Evolutionary conservation across 257 asterid species (phyloP), one percentile per base, ranked within the genome.

Genomic region (Pogostemon cablin): DNA sequence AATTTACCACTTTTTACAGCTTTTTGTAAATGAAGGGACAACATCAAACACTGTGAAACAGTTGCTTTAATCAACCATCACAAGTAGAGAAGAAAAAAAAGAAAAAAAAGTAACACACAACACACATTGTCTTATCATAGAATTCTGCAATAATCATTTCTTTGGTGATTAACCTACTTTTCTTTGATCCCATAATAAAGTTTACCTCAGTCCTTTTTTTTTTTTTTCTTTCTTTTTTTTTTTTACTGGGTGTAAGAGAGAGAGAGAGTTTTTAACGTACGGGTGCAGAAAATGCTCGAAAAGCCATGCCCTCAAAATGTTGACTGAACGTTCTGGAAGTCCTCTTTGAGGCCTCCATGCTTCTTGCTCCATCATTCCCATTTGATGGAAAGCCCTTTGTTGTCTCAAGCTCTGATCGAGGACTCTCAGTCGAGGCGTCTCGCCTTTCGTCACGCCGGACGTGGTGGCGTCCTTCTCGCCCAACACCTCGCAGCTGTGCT

Each of bases 281-380:
- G 99, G 99, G 80, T 95, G 90, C 6, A 95, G 83, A 69, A 95
- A 95, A 85, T 95, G 99, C 77, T 95, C 98, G 63, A 95, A 95
- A 75, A 95, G 98, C 99, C 99, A 95, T 48, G 99, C 95, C 70
- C 99, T 77, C 68, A 95, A 80, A 55, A 90, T 86, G 82, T 89
- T 95, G 68, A 95, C 98, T 0, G 99, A 95, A 4, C 98, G 81
- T 74, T 92, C 98, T n/a, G 99, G 99, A 77, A 95, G 50, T 0
- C 99, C 99, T 38, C 99, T 61, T 54, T 92, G 99, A 2, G 99
- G 99, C 71, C 99, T 64, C 99, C 99, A 95, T 0, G 98, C 99
- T 76, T 91, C 98, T 70, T 95, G 99, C 54, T 95, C 98, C 95
- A 90, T 87, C 90, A 90, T 86, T 2, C 99, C 99, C 95, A 95